phyloP scores from a whole-genome alignment of 768 basidiomycete species.

The Boletus barrowsii region DNA sequence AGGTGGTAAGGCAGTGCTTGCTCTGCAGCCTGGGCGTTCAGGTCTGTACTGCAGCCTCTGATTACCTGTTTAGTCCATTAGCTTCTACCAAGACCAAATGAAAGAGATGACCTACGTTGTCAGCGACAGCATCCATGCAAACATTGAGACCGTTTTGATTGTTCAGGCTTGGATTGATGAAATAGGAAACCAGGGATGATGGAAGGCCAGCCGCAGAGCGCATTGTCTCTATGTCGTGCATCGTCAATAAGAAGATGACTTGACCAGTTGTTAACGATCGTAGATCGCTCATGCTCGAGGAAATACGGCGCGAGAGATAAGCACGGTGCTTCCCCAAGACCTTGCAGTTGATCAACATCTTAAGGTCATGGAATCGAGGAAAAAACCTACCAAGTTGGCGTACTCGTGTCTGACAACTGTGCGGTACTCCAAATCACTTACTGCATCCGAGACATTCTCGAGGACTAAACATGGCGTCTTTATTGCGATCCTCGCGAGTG shows the following conservation, averaged over 20 bases:
- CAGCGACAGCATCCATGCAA: slow-evolving; percentile 84
- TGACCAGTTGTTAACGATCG: slow-evolving; percentile 77
- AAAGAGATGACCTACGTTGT: slow-evolving; percentile 53
- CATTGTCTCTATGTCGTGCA: slow-evolving; percentile 87
- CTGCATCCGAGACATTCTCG: slow-evolving; percentile 79
- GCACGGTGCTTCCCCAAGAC: slow-evolving; percentile 66
- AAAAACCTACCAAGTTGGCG: slow-evolving; percentile 59
- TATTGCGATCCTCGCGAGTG: slow-evolving; percentile 72
- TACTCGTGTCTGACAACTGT: slow-evolving; percentile 87
- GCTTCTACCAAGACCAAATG: not conserved
- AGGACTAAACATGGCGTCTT: slow-evolving; percentile 85
- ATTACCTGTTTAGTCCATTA: slow-evolving; percentile 58
- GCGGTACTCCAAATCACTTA: slow-evolving; percentile 90
- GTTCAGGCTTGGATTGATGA: slow-evolving; percentile 84
- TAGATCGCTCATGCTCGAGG: slow-evolving; percentile 64
- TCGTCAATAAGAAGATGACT: slow-evolving; percentile 77
- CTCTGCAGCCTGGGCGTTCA: slow-evolving; percentile 72
- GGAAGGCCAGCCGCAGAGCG: slow-evolving; percentile 77
- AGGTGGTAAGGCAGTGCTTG: slow-evolving; percentile 72
- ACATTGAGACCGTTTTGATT: slow-evolving; percentile 58
- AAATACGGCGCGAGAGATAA: slow-evolving; percentile 61
- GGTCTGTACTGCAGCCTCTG: slow-evolving; percentile 63
- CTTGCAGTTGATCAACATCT: slow-evolving; percentile 37
- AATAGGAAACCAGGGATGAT: slow-evolving; percentile 82
- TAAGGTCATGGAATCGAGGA: not conserved